phyloP scores from a whole-genome alignment of 1,139 yeast species.

The Suhomyces maxii region DNA sequence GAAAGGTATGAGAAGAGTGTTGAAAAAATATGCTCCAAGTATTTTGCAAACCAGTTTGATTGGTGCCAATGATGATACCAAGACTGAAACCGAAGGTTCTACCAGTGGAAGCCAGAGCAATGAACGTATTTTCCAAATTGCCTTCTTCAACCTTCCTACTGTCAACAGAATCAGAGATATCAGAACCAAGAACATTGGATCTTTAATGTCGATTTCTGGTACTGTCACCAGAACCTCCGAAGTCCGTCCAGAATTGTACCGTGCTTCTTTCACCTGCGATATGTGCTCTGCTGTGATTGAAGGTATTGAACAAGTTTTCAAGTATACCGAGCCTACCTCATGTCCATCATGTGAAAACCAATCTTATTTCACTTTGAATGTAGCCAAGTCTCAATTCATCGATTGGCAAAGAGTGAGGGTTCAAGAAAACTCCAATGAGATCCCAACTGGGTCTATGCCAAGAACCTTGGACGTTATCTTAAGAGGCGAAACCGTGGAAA shows the following conservation, averaged over 20 bases:
- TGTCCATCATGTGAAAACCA: constrained; percentile 92
- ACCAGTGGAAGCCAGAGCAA: constrained; percentile 37
- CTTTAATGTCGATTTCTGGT: constrained; percentile 83
- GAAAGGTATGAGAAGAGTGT: constrained; percentile 69
- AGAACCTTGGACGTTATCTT: constrained; percentile 90
- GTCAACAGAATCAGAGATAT: constrained; percentile 86
- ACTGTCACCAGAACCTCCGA: constrained; percentile 97
- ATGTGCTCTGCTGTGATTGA: constrained; percentile 82
- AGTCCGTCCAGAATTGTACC: constrained; percentile 91
- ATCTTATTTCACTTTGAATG: constrained; percentile 79
- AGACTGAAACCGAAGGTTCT: constrained; percentile 22
- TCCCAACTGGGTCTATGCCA: constrained; percentile 99
- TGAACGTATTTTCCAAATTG: constrained; percentile 83
- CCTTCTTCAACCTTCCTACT: constrained; percentile 84
- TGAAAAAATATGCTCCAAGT: constrained; percentile 75
- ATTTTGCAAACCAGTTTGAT: constrained; percentile 53
- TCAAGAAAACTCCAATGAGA: constrained; percentile 93
- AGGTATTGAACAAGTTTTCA: constrained; percentile 90
- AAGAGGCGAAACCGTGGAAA: constrained; percentile 92
- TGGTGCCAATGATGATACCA: constrained; percentile 19
- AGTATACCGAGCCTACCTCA: constrained; percentile 91
- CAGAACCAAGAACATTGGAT: constrained; percentile 85
- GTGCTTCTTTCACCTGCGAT: constrained; percentile 88
- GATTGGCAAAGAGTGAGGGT: constrained; percentile 98
- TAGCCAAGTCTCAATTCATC: constrained; percentile 80